Conservation (phyloP, 1,139 yeast genomes). For the Kodamaea derodonti region DNA sequence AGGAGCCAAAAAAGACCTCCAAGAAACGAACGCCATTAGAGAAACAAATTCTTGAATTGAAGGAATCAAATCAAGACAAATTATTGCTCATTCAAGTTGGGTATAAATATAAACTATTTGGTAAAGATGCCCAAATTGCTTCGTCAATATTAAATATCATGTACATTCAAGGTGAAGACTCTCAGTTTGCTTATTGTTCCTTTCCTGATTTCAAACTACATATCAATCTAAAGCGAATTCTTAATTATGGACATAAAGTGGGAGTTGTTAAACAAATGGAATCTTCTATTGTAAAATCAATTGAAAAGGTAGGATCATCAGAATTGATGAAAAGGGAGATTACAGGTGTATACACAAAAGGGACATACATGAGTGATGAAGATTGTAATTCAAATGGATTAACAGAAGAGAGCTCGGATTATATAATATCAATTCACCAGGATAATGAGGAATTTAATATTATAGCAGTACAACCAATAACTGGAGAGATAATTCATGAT, state of each 20-base stretch:
- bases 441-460: conserved; percentile 29
- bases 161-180: conserved; percentile 61
- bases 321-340: conserved; percentile 66
- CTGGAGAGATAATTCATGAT: conserved; percentile 78
- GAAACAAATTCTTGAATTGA: conserved; percentile 66
- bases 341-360: conserved; percentile 74
- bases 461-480: conserved; percentile 70
- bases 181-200: conserved; percentile 75
- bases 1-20: conserved; percentile 6
- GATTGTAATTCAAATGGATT: conserved; percentile 14
- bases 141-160: conserved; percentile 65
- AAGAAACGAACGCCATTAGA: conserved; percentile 66
- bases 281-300: conserved; percentile 63
- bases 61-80: conserved; percentile 57
- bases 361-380: conserved; percentile 75
- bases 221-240: conserved; percentile 65
- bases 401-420: conserved; percentile 22
- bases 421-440: conserved; percentile 25
- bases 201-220: conserved; percentile 77
- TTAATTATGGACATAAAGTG: conserved; percentile 65
- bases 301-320: conserved; percentile 35
- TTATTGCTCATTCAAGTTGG: conserved; percentile 83
- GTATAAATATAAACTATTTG: conserved; percentile 82
- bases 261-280: conserved; percentile 88
- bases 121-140: conserved; percentile 74